Conservation (phyloP, 2,329 filamentous ascomycete species). For the Botrytis squamosa region DNA sequence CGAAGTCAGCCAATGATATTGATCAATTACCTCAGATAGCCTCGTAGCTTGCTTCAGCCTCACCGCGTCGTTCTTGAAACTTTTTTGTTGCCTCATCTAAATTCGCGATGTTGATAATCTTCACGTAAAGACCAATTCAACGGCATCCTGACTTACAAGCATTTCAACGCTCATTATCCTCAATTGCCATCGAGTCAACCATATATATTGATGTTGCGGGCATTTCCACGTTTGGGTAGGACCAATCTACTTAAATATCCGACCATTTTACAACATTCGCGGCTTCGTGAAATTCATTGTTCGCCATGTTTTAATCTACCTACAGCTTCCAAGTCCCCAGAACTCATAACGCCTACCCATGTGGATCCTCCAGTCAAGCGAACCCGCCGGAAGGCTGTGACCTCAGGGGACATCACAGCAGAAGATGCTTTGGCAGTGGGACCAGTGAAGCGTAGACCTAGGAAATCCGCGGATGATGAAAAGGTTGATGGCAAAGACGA, state of each 20-base stretch:
- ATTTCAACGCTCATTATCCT: not conserved
- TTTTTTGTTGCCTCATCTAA: not conserved
- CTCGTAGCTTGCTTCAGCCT: not conserved
- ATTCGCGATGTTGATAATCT: not conserved
- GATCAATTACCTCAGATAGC: not conserved
- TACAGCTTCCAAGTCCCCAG: not conserved
- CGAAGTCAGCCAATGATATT: not conserved
- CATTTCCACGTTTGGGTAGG: constrained; percentile 22
- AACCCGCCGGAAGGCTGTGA: constrained; percentile 8
- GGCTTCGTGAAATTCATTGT: not conserved
- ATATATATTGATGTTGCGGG: constrained; percentile 32
- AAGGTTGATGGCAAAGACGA: not conserved
- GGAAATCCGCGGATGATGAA: not conserved
- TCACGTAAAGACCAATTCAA: not conserved
- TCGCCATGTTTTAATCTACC: not conserved
- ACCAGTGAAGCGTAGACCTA: not conserved
- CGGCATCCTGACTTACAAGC: not conserved
- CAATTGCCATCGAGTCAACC: not conserved
- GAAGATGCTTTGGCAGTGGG: not conserved
- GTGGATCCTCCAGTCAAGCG: not conserved
- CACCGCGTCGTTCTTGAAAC: not conserved
- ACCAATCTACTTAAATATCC: constrained; percentile 18
- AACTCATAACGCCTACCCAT: not conserved
- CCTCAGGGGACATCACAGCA: not conserved
- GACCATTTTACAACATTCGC: not conserved